A percentile compares a stretch with the other conserved stretches of the same genome.
These are phyloP conservation scores for Apiotrichum porosum DNA, from an alignment of 1,284 basidiomycete species.

Conservation along the genomic window DNA sequence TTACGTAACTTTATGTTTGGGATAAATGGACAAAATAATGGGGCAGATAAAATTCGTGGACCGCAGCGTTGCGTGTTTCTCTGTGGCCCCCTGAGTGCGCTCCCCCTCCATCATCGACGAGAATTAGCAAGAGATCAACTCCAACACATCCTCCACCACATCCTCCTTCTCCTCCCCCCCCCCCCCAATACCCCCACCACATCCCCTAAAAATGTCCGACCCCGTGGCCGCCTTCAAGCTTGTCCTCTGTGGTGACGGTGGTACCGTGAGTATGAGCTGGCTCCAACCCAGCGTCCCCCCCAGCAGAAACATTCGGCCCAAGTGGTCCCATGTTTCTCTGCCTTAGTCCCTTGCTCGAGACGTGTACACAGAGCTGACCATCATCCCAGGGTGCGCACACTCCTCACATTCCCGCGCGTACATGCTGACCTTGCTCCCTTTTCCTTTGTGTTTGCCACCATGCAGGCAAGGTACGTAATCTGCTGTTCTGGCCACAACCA, in stretches of 20 bases:
- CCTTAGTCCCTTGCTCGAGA: not conserved
- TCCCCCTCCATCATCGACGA: no score
- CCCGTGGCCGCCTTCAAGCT: slow-evolving; percentile 88
- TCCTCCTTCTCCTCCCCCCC: not conserved
- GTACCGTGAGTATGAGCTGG: slow-evolving; percentile 77
- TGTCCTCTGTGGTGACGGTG: slow-evolving; percentile 91
- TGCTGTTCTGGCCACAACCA: no score
- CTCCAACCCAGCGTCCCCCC: no score
- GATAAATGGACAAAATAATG: no score
- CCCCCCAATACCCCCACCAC: no score
- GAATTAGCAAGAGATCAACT: not conserved
- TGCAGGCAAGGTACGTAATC: slow-evolving; percentile 27
- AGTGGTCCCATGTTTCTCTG: not conserved
- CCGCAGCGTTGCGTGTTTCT: no score
- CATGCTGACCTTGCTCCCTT: slow-evolving; percentile 6
- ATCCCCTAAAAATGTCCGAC: slow-evolving; percentile 49
- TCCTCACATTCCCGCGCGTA: not conserved
- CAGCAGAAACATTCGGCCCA: not conserved
- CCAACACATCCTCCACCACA: not conserved
- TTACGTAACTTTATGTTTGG: no score
- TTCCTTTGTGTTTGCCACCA: not conserved
- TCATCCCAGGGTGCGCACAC: slow-evolving; percentile 16
- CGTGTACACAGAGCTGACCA: slow-evolving; percentile 7
- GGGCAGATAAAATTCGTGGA: no score
- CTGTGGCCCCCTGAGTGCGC: no score